These are phyloP conservation scores for Raddia guianensis DNA, from an alignment of 176 grass and related monocot genomes.

Conservation along the genomic window DNA sequence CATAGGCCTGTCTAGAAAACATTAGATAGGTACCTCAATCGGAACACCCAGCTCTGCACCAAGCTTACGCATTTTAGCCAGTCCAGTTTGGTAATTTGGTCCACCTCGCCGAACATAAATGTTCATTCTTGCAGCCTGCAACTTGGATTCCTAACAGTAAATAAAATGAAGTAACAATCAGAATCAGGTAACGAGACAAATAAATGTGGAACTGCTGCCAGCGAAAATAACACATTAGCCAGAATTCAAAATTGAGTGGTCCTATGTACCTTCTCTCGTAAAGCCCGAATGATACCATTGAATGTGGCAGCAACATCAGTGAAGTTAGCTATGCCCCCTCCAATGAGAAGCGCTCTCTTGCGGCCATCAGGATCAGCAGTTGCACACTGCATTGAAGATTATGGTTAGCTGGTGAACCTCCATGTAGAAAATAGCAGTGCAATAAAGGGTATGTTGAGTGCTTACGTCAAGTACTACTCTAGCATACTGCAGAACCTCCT, in stretches of 20 bases:
- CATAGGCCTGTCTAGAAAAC: too few relatives aligned
- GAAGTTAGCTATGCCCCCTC: conserved; percentile 98
- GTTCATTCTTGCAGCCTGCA: conserved; percentile 82
- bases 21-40: conserved; percentile 62
- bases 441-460: conserved; percentile 1
- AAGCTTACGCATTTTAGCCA: conserved; percentile 78
- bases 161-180: conserved; percentile 9
- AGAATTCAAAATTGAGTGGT: background rate
- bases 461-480: conserved; percentile 93
- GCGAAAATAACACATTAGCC: conserved; percentile 1
- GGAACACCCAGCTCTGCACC: conserved; percentile 72
- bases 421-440: background rate
- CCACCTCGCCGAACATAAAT: conserved; percentile 83
- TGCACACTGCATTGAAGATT: conserved; percentile 54
- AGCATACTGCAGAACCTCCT: conserved; percentile 93
- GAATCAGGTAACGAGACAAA: conserved; percentile 10
- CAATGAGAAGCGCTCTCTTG: conserved; percentile 89
- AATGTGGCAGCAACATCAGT: conserved; percentile 94
- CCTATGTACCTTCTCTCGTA: conserved; percentile 85
- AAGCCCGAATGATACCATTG: conserved; percentile 78
- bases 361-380: conserved; percentile 84
- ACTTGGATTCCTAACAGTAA: conserved; percentile 71
- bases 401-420: conserved; percentile 27
- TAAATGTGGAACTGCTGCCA: background rate
- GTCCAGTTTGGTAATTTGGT: conserved; percentile 85